Evolutionary conservation across 139 green algal species (phyloP).

Genomic region (Coccomyxa sp.): DNA sequence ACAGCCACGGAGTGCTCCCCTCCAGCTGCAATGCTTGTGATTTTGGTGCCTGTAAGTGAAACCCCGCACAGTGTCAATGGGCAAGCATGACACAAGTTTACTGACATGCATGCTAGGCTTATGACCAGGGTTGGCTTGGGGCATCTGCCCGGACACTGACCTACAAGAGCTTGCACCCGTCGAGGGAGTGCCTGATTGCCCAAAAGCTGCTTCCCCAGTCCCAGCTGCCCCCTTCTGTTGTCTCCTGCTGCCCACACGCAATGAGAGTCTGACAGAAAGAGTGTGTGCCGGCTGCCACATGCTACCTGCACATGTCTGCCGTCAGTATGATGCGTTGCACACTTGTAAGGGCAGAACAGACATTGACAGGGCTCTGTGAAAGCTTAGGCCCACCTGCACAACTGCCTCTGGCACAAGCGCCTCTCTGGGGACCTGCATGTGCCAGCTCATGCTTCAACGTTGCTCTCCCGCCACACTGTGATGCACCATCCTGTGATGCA

Average conservation of each 20-base stretch:
- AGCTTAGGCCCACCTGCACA: too few relatives aligned
- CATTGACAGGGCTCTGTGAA: too few relatives aligned
- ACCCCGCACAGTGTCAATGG: neutral
- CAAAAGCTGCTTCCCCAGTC: constrained; percentile 7
- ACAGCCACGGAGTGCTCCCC: constrained; percentile 22
- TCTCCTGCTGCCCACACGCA: constrained; percentile 9
- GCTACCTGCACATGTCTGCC: constrained; percentile 6
- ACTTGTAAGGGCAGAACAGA: too few relatives aligned
- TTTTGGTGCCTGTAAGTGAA: neutral
- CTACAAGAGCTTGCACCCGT: constrained; percentile 2
- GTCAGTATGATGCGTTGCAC: too few relatives aligned
- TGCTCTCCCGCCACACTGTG: too few relatives aligned
- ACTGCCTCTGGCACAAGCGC: constrained; percentile 27
- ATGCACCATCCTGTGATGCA: too few relatives aligned
- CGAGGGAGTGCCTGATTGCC: neutral
- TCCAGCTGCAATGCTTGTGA: constrained; percentile 15
- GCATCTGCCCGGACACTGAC: too few relatives aligned
- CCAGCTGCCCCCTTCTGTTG: constrained; percentile 20
- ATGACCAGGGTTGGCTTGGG: too few relatives aligned
- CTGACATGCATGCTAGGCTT: neutral
- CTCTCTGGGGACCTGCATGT: constrained; percentile 3
- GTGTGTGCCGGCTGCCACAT: constrained; percentile 3
- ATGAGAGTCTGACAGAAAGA: constrained; percentile 6
- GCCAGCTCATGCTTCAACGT: too few relatives aligned
- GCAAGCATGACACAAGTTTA: neutral